Evolutionary conservation across 805 yeast species (phyloP).

Genomic region (Komagataella kurtzmanii): DNA sequence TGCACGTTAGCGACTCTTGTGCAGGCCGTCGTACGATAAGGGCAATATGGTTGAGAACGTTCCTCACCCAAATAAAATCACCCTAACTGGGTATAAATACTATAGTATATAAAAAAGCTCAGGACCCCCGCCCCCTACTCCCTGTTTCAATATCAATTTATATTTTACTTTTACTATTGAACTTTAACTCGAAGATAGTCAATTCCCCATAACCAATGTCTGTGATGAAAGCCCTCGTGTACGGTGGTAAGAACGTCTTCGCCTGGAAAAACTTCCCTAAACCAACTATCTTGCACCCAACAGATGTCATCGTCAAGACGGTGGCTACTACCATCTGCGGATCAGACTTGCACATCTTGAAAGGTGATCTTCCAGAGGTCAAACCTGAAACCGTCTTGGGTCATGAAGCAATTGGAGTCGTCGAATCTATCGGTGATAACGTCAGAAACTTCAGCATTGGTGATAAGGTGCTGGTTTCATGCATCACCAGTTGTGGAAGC

Average conservation of each 20-base stretch:
- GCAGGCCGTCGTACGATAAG: neutral
- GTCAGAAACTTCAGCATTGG: conserved; percentile 38
- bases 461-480: conserved; percentile 50
- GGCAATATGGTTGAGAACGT: neutral
- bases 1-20: neutral
- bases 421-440: conserved; percentile 31
- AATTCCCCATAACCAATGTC: neutral
- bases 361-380: conserved; percentile 46
- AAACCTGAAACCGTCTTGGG: conserved; percentile 37
- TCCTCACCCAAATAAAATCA: no score
- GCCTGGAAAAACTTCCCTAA: conserved; percentile 22
- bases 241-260: conserved; percentile 27
- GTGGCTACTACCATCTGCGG: conserved; percentile 53
- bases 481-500: conserved; percentile 47
- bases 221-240: conserved; percentile 33
- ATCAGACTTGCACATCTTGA: conserved; percentile 46
- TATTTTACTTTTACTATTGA: neutral
- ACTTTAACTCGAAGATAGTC: neutral
- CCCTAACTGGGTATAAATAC: neutral
- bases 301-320: conserved; percentile 45
- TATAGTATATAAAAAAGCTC: neutral
- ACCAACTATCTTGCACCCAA: conserved; percentile 30
- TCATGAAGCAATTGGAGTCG: conserved; percentile 48
- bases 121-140: neutral
- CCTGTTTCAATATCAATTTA: neutral